Percentiles rank a stretch among this genome's conserved stretches.
Conservation (phyloP, 2,329 filamentous ascomycete species). For the Thelonectria rubi region DNA sequence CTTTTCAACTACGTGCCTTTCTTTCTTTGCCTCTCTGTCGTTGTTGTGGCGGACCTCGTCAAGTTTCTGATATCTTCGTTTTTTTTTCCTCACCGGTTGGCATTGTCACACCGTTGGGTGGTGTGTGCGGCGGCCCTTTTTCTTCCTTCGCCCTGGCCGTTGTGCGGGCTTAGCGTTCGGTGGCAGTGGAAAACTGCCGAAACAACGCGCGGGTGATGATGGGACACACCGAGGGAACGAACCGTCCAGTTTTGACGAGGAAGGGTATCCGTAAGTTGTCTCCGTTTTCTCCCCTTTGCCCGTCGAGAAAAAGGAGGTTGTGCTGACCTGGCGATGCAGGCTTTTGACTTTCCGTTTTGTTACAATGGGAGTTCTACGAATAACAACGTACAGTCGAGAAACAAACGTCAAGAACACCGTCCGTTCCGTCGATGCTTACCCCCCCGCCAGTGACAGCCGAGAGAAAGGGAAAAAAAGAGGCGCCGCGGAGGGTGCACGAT, state of each 20-base stretch:
- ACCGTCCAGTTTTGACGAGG: too few relatives aligned
- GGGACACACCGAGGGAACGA: not conserved
- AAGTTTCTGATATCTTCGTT: too few relatives aligned
- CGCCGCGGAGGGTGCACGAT: slow-evolving; percentile 17
- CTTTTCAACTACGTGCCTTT: too few relatives aligned
- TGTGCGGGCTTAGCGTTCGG: slow-evolving; percentile 24
- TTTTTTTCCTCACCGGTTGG: too few relatives aligned
- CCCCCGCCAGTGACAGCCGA: not conserved
- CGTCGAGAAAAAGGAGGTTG: not conserved
- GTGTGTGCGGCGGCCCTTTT: too few relatives aligned
- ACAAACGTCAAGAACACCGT: too few relatives aligned
- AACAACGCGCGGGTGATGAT: slow-evolving; percentile 8
- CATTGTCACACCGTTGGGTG: too few relatives aligned
- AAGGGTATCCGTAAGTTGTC: too few relatives aligned
- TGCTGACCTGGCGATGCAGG: not conserved
- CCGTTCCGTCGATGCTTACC: not conserved
- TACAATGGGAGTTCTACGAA: too few relatives aligned
- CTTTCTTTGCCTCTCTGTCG: not conserved
- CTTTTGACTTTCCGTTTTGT: too few relatives aligned
- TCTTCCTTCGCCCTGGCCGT: slow-evolving; percentile 4
- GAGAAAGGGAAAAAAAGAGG: slow-evolving; percentile 1
- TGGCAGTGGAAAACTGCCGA: slow-evolving; percentile 7
- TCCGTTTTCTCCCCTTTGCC: not conserved
- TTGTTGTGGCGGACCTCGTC: too few relatives aligned
- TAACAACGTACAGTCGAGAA: too few relatives aligned